Percentiles rank a stretch among this genome's conserved stretches.
phyloP scores from a whole-genome alignment of 768 basidiomycete species.

The Auricularia cornea region DNA sequence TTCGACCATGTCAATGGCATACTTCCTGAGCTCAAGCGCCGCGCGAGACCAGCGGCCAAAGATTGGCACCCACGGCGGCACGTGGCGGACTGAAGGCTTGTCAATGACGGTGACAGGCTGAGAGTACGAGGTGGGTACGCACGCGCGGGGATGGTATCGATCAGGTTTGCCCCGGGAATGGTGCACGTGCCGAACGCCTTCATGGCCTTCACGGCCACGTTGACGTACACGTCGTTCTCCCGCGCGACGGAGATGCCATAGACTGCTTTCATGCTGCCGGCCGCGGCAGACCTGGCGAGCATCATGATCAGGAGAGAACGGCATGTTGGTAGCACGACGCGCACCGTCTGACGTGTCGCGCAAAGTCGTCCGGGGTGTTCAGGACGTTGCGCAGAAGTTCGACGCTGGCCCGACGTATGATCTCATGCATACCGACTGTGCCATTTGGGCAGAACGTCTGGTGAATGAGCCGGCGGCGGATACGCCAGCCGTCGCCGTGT shows the following conservation, averaged over 20 bases:
- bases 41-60: too few relatives aligned
- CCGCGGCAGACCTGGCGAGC: slow-evolving; percentile 18
- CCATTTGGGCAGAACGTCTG: neutral
- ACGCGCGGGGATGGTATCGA: slow-evolving; percentile 26
- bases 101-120: neutral
- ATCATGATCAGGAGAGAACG: neutral
- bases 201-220: slow-evolving; percentile 19
- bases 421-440: neutral
- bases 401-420: neutral
- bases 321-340: too few relatives aligned
- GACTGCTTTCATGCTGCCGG: slow-evolving; percentile 28
- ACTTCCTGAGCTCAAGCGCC: too few relatives aligned
- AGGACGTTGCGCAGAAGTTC: neutral
- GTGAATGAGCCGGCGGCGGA: neutral
- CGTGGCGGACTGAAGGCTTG: too few relatives aligned
- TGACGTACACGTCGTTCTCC: slow-evolving; percentile 29
- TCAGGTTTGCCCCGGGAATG: slow-evolving; percentile 24
- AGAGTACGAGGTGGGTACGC: too few relatives aligned
- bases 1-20: too few relatives aligned
- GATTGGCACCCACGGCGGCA: too few relatives aligned
- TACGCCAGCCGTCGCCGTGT: too few relatives aligned
- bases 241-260: slow-evolving; percentile 34
- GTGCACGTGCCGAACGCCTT: slow-evolving; percentile 14
- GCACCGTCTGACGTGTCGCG: neutral
- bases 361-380: neutral